These are phyloP conservation scores for Beta lomatogona DNA, from an alignment of 179 eudicot species.

Conservation along the genomic window DNA sequence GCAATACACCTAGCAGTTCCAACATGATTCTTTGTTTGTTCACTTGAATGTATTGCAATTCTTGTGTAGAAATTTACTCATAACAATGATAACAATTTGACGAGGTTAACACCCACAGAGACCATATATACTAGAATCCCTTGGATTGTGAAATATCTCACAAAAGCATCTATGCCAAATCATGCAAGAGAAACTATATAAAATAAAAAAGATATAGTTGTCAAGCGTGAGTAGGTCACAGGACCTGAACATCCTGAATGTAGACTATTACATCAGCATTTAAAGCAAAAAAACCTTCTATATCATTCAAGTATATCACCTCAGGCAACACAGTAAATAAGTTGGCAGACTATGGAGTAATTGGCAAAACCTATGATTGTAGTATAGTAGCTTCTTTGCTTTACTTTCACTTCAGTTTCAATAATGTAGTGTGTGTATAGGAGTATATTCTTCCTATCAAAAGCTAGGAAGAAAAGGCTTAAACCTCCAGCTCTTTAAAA, in stretches of 20 bases:
- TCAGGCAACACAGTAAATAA: too few species aligned
- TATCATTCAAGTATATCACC: too few species aligned
- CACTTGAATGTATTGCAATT: neutral
- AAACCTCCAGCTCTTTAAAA: neutral
- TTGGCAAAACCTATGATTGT: too few species aligned
- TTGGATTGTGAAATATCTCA: neutral
- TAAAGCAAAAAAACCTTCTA: neutral
- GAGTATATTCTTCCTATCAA: neutral
- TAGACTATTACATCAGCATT: neutral
- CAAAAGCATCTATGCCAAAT: neutral
- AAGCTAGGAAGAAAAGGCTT: neutral
- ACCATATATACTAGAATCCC: neutral
- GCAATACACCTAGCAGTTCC: neutral
- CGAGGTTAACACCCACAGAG: neutral
- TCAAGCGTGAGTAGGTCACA: neutral
- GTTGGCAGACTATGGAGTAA: too few species aligned
- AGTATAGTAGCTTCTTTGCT: too few species aligned
- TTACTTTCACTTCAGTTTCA: too few species aligned
- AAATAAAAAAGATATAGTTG: neutral
- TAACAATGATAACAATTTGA: neutral
- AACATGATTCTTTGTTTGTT: neutral
- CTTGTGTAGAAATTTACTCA: neutral
- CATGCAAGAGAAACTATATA: neutral
- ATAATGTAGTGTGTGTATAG: too few species aligned
- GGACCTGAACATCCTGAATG: neutral